A percentile compares a stretch with the other conserved stretches of the same genome.
These are phyloP conservation scores for Phytopythium montanum DNA, from an alignment of 352 stramenopile species.

Conservation along the genomic window DNA sequence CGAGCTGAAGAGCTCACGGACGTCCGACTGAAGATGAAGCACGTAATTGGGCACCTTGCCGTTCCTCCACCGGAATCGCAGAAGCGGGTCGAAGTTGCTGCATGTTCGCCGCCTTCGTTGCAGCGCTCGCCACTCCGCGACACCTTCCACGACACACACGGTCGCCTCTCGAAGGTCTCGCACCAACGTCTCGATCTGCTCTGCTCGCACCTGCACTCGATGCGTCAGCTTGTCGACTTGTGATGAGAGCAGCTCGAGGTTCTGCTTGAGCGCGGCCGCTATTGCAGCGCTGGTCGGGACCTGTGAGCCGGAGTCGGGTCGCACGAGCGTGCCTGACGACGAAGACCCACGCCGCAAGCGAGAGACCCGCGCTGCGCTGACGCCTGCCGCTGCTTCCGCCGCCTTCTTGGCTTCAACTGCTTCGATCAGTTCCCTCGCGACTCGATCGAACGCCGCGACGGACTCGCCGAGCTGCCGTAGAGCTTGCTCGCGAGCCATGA, in stretches of 20 bases:
- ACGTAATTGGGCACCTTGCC: constrained; percentile 43
- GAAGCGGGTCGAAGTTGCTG: constrained; percentile 36
- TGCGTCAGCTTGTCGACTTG: constrained; percentile 17
- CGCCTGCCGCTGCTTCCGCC: constrained; percentile 5
- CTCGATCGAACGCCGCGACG: constrained; percentile 15
- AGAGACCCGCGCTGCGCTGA: not conserved
- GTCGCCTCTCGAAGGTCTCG: constrained; percentile 24
- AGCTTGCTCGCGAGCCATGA: constrained; percentile 56
- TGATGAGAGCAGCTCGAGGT: constrained; percentile 6
- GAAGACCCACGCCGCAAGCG: not conserved
- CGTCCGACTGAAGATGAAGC: constrained; percentile 33
- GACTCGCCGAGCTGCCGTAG: constrained; percentile 36
- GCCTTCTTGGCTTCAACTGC: constrained; percentile 19
- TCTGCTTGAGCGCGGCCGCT: not conserved
- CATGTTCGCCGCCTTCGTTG: constrained; percentile 21
- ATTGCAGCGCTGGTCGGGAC: not conserved
- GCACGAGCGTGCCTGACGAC: not conserved
- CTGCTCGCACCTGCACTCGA: constrained; percentile 20
- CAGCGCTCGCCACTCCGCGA: constrained; percentile 37
- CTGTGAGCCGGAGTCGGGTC: not conserved
- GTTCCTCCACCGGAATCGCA: constrained; percentile 46
- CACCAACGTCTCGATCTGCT: constrained; percentile 30
- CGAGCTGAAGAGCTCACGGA: constrained; percentile 37
- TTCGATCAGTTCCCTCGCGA: constrained; percentile 29
- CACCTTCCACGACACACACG: constrained; percentile 32